These are phyloP conservation scores for Backusella psychrophila DNA, from an alignment of 192 early-diverging fungal species.

Conservation along the genomic window DNA sequence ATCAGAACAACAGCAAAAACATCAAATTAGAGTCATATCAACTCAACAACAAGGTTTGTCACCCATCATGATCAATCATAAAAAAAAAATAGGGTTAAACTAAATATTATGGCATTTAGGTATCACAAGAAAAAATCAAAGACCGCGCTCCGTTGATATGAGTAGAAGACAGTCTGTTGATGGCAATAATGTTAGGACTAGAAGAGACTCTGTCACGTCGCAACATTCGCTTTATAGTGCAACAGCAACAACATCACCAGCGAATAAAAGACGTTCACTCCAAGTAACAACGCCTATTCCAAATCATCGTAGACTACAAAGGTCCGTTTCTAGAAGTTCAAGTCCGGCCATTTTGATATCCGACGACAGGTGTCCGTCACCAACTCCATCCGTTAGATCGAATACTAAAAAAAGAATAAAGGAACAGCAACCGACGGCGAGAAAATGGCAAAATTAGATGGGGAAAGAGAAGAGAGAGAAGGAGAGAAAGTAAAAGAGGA, in stretches of 20 bases:
- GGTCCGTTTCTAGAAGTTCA: conserved; percentile 13
- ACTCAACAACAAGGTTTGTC: neutral
- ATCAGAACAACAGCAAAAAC: neutral
- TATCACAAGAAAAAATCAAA: neutral
- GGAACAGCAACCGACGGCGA: neutral
- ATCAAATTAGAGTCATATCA: neutral
- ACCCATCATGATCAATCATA: neutral
- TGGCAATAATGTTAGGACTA: neutral
- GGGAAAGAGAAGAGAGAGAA: neutral
- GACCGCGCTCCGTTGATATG: neutral
- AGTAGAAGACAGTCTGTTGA: neutral
- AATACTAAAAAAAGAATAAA: conserved; percentile 1
- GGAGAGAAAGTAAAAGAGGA: neutral
- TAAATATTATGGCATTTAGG: neutral
- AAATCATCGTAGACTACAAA: conserved; percentile 7
- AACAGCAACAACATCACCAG: neutral
- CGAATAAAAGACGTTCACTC: neutral
- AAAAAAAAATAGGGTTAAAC: neutral
- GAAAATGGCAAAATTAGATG: conserved; percentile 9
- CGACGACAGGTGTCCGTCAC: neutral
- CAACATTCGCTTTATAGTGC: neutral
- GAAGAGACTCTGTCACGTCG: neutral
- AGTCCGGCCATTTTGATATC: neutral
- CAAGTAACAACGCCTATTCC: neutral
- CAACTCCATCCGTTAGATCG: neutral